Evolutionary conservation across 305 asterid genomes (phyloP), one percentile per base, ranked within the genome.

Genomic region (Rubia tinctorum): DNA sequence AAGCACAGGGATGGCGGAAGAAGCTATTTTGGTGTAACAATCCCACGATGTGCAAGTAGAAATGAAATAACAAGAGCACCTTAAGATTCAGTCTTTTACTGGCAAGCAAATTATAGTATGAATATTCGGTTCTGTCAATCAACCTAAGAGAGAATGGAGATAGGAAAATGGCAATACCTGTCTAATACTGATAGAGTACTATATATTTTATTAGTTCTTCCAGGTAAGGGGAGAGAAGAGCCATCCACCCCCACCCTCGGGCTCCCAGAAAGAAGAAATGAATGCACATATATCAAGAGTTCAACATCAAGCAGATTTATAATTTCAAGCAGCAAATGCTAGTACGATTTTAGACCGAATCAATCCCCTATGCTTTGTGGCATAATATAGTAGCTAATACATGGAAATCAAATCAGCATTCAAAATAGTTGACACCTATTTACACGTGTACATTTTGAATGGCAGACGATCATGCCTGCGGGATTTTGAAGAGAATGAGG

Each of bases 61-160:
- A 60, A 30, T 62, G 22, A 61, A 61, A 14, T 30, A 62, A 10
- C 67, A 27, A 62, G n/a, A 30, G 13, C 39, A 30, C 65, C 65
- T 2, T 4, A 56, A 71, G 14, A 71, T 13, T 55, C 15, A 18
- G 53, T 56, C 43, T 64, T 63, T 22, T 51, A 30, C 65, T 18
- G 34, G 17, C 58, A 10, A 6, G 22, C 39, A 47, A 47, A 14
- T 30, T 43, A 12, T n/a, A n/a, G 63, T 6, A 30, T 51, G 14
- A 43, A 14, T n/a, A 2, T 47, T 39, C 39, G n/a, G 8, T 5
- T 14, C 68, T 42, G 8, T 40, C 34, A 18, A 39, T 12, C 60
- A 42, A 66, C 44, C 58, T 55, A 9, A 66, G 47, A 73, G 13
- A 67, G 60, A 22, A 10, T 39, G 65, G 68, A 56, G 18, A 56